phyloP scores from a whole-genome alignment of 176 grass and related monocot genomes.

The Otatea glauca region DNA sequence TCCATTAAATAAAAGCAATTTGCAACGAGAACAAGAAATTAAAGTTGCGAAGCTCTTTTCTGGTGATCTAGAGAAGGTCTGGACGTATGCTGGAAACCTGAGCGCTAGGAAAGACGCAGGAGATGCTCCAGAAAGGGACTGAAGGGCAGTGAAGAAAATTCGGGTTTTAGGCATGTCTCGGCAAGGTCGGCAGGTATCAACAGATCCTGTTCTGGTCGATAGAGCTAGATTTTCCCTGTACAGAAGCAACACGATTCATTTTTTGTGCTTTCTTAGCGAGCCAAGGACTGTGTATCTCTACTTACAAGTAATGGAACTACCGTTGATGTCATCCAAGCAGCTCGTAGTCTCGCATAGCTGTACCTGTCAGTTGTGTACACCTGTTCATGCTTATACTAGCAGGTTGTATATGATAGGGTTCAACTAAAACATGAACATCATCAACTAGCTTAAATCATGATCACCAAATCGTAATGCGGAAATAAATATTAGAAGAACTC shows the following conservation, averaged over 20 bases:
- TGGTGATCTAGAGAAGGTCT: slow-evolving; percentile 76
- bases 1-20: slow-evolving; percentile 49
- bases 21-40: slow-evolving; percentile 45
- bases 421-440: no score
- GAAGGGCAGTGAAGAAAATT: slow-evolving; percentile 27
- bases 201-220: slow-evolving; percentile 32
- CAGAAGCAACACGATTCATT: slow-evolving; percentile 59
- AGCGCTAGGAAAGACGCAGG: slow-evolving; percentile 73
- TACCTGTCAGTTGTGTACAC: slow-evolving; percentile 9
- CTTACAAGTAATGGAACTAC: slow-evolving; percentile 41
- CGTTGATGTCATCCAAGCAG: slow-evolving; percentile 32
- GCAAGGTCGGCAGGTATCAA: slow-evolving; percentile 24
- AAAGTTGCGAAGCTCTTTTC: slow-evolving; percentile 65
- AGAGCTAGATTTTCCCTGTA: slow-evolving; percentile 59
- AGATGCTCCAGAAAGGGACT: slow-evolving; percentile 83
- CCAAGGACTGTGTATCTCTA: slow-evolving; percentile 35
- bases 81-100: slow-evolving; percentile 80
- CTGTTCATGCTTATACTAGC: slow-evolving; percentile 50
- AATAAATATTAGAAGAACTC: no score
- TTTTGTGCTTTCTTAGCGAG: slow-evolving; percentile 51
- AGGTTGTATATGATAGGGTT: no score
- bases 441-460: no score
- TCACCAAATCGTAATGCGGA: no score
- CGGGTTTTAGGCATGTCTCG: background rate
- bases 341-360: slow-evolving; percentile 29